Evolutionary conservation across 768 basidiomycete species (phyloP).

Genomic region (Russula abietina): DNA sequence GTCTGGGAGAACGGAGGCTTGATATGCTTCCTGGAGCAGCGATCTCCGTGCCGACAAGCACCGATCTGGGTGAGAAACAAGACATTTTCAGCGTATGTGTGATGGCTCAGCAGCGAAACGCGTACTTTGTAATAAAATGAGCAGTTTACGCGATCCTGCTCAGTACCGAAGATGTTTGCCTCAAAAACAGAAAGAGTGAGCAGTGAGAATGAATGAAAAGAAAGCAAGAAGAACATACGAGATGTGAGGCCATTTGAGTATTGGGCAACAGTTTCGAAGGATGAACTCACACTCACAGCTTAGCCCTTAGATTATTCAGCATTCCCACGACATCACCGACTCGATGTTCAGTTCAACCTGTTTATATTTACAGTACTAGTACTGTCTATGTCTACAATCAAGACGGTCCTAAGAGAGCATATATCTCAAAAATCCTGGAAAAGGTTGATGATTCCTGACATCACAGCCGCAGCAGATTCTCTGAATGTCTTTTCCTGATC

Average conservation of each 20-base stretch:
- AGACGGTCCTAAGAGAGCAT: too few relatives aligned
- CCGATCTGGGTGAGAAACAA: conserved; percentile 63
- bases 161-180: conserved; percentile 95
- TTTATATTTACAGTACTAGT: too few relatives aligned
- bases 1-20: conserved; percentile 97
- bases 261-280: neutral
- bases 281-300: neutral
- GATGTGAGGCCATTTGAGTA: conserved; percentile 59
- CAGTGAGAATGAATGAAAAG: neutral
- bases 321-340: conserved; percentile 9
- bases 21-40: conserved; percentile 98
- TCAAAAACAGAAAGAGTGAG: conserved; percentile 29
- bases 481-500: too few relatives aligned
- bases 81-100: conserved; percentile 11
- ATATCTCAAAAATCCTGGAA: too few relatives aligned
- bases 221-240: conserved; percentile 43
- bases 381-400: too few relatives aligned
- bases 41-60: conserved; percentile 95
- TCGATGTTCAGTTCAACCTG: too few relatives aligned
- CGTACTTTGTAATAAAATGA: conserved; percentile 96
- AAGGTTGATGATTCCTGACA: too few relatives aligned
- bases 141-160: conserved; percentile 95
- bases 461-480: too few relatives aligned
- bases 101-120: conserved; percentile 9
- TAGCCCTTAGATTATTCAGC: conserved; percentile 8